Evolutionary conservation across 495 filamentous ascomycete genomes (phyloP).

Genomic region (Penicillium lividum): DNA sequence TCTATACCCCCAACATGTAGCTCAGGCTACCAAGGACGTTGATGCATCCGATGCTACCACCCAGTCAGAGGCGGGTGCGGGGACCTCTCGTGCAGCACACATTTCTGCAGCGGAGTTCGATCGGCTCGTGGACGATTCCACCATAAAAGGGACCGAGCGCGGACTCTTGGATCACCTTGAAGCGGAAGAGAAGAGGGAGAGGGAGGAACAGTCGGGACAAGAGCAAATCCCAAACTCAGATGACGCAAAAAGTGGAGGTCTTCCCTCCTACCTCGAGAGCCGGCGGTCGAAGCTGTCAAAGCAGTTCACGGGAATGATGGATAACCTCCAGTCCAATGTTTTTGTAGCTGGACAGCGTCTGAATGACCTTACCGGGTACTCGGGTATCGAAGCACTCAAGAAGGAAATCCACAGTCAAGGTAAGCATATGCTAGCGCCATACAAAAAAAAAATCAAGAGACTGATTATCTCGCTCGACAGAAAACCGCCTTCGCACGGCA

Average conservation of each 20-base stretch:
- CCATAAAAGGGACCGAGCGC: slow-evolving; percentile 11
- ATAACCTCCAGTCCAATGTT: slow-evolving; percentile 80
- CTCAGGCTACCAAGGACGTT: slow-evolving; percentile 18
- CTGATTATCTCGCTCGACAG: slow-evolving; percentile 36
- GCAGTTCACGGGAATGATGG: slow-evolving; percentile 78
- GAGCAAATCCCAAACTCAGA: slow-evolving; percentile 6
- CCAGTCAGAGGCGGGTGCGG: slow-evolving; percentile 25
- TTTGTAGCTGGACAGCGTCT: slow-evolving; percentile 83
- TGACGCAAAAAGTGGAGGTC: slow-evolving; percentile 31
- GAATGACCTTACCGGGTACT: slow-evolving; percentile 93
- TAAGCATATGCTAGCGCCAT: slow-evolving; percentile 27
- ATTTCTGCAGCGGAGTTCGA: slow-evolving; percentile 18
- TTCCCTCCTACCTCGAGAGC: slow-evolving; percentile 77
- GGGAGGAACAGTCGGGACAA: slow-evolving; percentile 11
- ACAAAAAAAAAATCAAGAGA: not conserved
- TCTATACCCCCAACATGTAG: slow-evolving; percentile 21
- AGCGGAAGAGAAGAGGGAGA: slow-evolving; percentile 2
- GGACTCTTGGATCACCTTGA: slow-evolving; percentile 9
- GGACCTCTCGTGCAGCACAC: slow-evolving; percentile 16
- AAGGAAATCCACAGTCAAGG: slow-evolving; percentile 68
- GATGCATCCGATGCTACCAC: slow-evolving; percentile 22
- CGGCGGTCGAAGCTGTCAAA: slow-evolving; percentile 72
- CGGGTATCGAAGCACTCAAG: slow-evolving; percentile 85
- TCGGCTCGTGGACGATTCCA: slow-evolving; percentile 6
- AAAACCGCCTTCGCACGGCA: slow-evolving; percentile 61